Percentiles rank a stretch among this genome's conserved stretches.
Evolutionary conservation across 1,284 basidiomycete genomes (phyloP).

Genomic region (Ceratobasidium theobromae): DNA sequence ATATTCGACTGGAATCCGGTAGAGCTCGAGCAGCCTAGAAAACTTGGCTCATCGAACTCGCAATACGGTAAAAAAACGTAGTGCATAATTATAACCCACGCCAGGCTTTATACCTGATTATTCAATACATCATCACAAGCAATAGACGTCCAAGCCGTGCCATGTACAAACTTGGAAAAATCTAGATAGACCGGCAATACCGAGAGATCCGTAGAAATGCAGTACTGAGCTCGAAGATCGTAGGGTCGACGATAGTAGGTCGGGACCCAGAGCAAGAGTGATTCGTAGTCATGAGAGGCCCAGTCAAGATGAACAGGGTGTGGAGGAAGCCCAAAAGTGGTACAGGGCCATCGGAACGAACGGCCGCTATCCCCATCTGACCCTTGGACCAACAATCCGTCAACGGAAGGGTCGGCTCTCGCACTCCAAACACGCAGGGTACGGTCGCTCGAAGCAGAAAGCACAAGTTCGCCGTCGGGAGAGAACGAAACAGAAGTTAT

Average conservation of each 20-base stretch:
- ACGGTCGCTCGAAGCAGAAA: background rate
- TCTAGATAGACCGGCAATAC: background rate
- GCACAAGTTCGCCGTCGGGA: background rate
- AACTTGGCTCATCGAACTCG: no score
- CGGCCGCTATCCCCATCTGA: no score
- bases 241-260: background rate
- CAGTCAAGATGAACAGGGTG: background rate
- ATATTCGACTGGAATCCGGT: no score
- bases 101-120: background rate
- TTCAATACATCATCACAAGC: background rate
- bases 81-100: no score
- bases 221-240: background rate
- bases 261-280: slow-evolving; percentile 1
- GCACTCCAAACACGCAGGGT: no score
- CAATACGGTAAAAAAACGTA: no score
- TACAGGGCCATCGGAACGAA: no score
- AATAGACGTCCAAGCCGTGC: background rate
- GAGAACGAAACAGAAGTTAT: background rate
- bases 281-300: background rate
- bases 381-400: no score
- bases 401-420: background rate
- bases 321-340: background rate
- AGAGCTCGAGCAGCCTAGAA: no score
- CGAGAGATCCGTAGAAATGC: background rate
- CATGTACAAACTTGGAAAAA: slow-evolving; percentile 14